A percentile compares a stretch with the other conserved stretches of the same genome.
phyloP scores from a whole-genome alignment of 2,329 filamentous ascomycete genomes.

The Pseudocercospora ulei region DNA sequence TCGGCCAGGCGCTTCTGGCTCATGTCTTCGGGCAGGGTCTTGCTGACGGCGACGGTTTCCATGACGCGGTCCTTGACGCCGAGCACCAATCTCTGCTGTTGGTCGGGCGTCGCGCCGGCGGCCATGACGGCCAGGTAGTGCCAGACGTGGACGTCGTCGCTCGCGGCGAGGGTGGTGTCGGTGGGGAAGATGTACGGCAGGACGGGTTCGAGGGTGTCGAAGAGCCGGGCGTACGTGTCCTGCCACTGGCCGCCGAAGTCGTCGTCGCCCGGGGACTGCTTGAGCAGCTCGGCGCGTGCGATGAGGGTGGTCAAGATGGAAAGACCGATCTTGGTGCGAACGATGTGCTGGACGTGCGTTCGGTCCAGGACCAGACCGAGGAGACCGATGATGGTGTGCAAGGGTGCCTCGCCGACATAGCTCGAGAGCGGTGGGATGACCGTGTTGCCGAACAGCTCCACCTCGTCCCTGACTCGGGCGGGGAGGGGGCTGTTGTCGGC shows the following conservation, averaged over 20 bases:
- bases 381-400: conserved; percentile 84
- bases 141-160: conserved; percentile 92
- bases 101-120: conserved; percentile 82
- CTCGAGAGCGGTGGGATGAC: conserved; percentile 85
- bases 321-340: conserved; percentile 76
- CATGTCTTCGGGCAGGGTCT: conserved; percentile 81
- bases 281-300: conserved; percentile 85
- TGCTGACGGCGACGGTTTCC: conserved; percentile 81
- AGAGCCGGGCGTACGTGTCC: conserved; percentile 71
- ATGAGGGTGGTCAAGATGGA: conserved; percentile 88
- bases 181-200: conserved; percentile 82
- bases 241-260: conserved; percentile 76
- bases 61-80: conserved; percentile 97
- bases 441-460: conserved; percentile 77
- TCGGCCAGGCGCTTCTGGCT: conserved; percentile 73
- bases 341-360: conserved; percentile 73
- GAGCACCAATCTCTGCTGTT: conserved; percentile 87
- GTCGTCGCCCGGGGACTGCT: conserved; percentile 56
- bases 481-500: conserved; percentile 65
- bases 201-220: conserved; percentile 74
- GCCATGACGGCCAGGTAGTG: conserved; percentile 93
- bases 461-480: conserved; percentile 71
- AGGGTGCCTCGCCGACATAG: conserved; percentile 80
- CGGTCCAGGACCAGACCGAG: conserved; percentile 73
- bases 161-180: conserved; percentile 59